Evolutionary conservation across 768 basidiomycete genomes (phyloP), one percentile per base, ranked within the genome.

Genomic region (Cystoderma amianthinum): DNA sequence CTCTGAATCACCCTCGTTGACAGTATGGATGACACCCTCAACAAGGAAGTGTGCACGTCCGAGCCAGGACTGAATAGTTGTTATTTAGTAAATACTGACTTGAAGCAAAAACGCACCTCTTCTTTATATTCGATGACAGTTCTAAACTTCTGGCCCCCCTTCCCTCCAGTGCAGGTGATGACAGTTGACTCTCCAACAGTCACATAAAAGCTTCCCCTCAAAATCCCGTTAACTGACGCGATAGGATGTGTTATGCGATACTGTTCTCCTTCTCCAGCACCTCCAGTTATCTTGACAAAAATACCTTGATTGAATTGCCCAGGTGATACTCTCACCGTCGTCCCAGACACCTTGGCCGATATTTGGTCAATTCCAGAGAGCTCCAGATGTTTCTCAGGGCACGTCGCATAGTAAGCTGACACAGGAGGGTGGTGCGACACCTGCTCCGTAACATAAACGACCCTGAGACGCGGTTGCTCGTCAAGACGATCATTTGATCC

Each of bases 341-440:
- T 92, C 13, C 92, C 91, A 9, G 90, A 87, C 1, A 97, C 83
- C 58, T 85, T 89, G 12, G 94, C 96, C 1, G 82, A 73, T 48
- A 99, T 93, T 64, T 99, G 95, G 65, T 99, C 95, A 43, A 92
- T 70, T 3, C 93, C 95, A 13, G 63, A 63, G 57, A 87, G 69
- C 47, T 86, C 81, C 32, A 94, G 55, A 21, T 76, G 75, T 18
- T 80, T 76, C 32, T 77, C 65, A 0, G 93, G 90, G 59, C 89
- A 94, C 3, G 65, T 47, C 5, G 85, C 89, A 47, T 80, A 82
- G 55, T 81, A 95, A 1, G 86, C 81, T 1, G 91, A 95, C 21
- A 97, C 78, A 2, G 96, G 96, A 0, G 96, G 96, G 54, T 99
- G 96, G 63, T 99, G 96, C 2, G 89, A 96, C 36, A 97, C 82